These are phyloP conservation scores for Conringia planisiliqua DNA, from an alignment of 345 rosid genomes.

Conservation along the genomic window DNA sequence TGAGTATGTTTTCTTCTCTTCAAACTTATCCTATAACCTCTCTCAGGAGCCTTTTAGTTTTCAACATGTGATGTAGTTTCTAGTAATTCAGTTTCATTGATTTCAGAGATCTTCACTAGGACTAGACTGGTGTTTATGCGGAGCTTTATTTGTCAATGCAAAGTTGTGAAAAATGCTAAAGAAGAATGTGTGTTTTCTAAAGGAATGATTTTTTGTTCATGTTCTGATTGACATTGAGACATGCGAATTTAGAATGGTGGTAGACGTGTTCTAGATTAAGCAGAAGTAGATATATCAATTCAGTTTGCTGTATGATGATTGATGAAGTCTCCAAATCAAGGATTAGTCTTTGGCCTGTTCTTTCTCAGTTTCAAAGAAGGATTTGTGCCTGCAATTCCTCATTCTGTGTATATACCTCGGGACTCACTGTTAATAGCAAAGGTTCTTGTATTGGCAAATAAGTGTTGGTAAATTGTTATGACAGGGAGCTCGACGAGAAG, in stretches of 20 bases:
- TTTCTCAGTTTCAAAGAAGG: not conserved
- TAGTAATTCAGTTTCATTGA: not conserved
- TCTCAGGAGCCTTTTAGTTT: not conserved
- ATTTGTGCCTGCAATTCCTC: too few species aligned
- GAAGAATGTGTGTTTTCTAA: not conserved
- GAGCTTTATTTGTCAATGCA: not conserved
- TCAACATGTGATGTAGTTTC: not conserved
- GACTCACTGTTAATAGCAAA: not conserved
- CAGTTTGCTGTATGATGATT: not conserved
- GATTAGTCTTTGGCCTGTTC: too few species aligned
- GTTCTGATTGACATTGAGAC: not conserved
- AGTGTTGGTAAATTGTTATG: constrained; percentile 7
- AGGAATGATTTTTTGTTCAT: not conserved
- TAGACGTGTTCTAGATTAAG: not conserved
- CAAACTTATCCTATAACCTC: not conserved
- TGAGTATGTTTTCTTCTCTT: constrained; percentile 46
- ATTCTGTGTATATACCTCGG: too few species aligned
- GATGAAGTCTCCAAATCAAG: too few species aligned
- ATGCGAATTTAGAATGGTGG: not conserved
- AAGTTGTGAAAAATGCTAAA: not conserved
- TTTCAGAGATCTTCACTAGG: not conserved
- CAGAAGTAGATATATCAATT: not conserved
- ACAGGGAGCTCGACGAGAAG: constrained; percentile 73
- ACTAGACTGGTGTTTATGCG: not conserved
- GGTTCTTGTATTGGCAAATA: not conserved